phyloP scores from a whole-genome alignment of 345 rosid genomes.

The Syzygium grande region DNA sequence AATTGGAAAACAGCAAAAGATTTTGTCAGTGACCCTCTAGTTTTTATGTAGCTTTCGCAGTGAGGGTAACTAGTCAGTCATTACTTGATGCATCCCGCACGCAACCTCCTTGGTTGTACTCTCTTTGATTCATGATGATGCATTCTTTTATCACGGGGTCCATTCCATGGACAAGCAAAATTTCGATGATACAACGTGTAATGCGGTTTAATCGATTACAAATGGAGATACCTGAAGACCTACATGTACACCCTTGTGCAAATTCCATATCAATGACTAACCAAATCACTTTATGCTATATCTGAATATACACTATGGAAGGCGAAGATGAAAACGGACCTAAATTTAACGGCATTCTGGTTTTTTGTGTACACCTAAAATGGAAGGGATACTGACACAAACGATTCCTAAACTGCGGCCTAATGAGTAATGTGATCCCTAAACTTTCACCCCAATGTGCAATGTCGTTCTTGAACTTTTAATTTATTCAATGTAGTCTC shows the following conservation, averaged over 20 bases:
- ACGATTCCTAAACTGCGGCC: too few relatives aligned
- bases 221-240: background rate
- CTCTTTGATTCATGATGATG: background rate
- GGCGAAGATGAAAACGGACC: background rate
- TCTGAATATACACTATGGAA: constrained; percentile 1
- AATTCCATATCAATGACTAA: background rate
- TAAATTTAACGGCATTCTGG: constrained; percentile 32
- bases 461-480: too few relatives aligned
- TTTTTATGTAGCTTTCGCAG: background rate
- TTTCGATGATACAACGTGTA: background rate
- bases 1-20: background rate
- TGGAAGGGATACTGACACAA: too few relatives aligned
- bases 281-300: background rate
- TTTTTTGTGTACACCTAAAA: constrained; percentile 64
- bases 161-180: background rate
- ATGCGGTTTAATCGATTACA: background rate
- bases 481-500: too few relatives aligned
- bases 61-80: background rate
- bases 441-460: too few relatives aligned
- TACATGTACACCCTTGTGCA: background rate
- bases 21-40: background rate
- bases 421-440: too few relatives aligned
- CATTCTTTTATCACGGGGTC: background rate
- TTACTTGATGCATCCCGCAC: background rate
- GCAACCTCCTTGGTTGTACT: background rate